These are phyloP conservation scores for Wickerhamiella spandovensis DNA, from an alignment of 805 yeast genomes.

Conservation along the genomic window DNA sequence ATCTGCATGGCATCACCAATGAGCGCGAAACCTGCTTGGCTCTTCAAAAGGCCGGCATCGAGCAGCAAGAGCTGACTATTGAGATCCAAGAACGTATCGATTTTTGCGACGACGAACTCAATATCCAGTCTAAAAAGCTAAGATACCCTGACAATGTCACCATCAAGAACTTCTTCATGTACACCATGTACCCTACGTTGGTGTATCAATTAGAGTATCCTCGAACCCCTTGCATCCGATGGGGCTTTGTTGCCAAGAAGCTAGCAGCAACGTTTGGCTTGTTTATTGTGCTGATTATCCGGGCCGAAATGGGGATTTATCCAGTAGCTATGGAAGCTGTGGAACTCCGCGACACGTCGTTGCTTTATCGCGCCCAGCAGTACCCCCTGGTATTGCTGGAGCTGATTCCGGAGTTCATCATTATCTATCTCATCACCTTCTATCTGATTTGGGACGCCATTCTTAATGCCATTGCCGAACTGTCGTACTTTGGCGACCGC, in stretches of 20 bases:
- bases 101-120: constrained; percentile 63
- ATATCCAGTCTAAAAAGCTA: constrained; percentile 34
- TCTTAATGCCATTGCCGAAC: constrained; percentile 77
- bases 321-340: constrained; percentile 57
- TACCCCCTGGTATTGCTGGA: constrained; percentile 56
- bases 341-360: constrained; percentile 35
- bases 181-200: constrained; percentile 78
- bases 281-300: constrained; percentile 63
- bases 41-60: background rate
- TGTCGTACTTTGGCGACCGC: constrained; percentile 76
- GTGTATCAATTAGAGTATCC: constrained; percentile 65
- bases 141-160: constrained; percentile 66
- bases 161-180: constrained; percentile 52
- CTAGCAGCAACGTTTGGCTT: constrained; percentile 76
- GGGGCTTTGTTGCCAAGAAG: constrained; percentile 56
- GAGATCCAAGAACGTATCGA: constrained; percentile 37
- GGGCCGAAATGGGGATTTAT: constrained; percentile 62
- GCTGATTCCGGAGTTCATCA: constrained; percentile 65
- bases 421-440: constrained; percentile 64
- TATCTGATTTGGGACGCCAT: constrained; percentile 94
- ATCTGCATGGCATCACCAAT: constrained; percentile 34
- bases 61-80: constrained; percentile 20
- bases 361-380: constrained; percentile 29
- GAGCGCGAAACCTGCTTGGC: constrained; percentile 5
- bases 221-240: constrained; percentile 53